Base-by-base conservation (phyloP, 768 basidiomycete genomes). In the Galerina marginata region DNA sequence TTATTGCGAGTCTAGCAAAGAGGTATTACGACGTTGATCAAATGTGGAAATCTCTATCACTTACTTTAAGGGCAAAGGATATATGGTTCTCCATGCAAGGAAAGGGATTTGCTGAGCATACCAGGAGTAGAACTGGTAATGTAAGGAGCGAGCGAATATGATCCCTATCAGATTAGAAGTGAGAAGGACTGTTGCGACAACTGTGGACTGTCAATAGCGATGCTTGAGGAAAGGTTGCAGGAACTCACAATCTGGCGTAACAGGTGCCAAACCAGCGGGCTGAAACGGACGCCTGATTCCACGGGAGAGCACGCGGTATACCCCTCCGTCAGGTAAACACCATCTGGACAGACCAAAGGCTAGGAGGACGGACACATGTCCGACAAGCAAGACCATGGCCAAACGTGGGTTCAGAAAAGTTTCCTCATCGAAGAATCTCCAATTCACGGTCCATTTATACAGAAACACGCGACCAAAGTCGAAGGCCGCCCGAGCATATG, bases 121-220 rank as follows among this genome's bases (percentile, higher is more conserved):
- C 97, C 97, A 99, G 5, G 92, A 89, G 73, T 97, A 97, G 75
- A 99, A 99, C 66, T 99, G 97, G 71, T 98, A 98, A 71, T 99
- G 97, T 45, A 99, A 77, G 9, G 96, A 98, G 16, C 97, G 87
- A 20, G 97, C 93, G 71, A 93, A 97, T 6, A 92, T 63, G 38
- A 99, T 90, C 15, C 97, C 97, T 54, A 97, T 88, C 40, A 99
- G 72, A 69, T 99, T 99, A 14, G 91, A 91, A 1, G 93, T 96
- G 79, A 93, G 94, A 5, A 98, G 80, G 23, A 95, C 81, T 1
- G 91, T 91, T 16, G 88, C 83, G 52, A 91, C 81, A 67, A 91
- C 96, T 96, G 29, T 29, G 38, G 59, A 65, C 6, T 33, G 38
- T 4, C 20, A 56, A n/a, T 50, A 11, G 59, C 55, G 23, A 55